Conservation (phyloP, 345 rosid genomes). For the Arabidopsis arenosa region DNA sequence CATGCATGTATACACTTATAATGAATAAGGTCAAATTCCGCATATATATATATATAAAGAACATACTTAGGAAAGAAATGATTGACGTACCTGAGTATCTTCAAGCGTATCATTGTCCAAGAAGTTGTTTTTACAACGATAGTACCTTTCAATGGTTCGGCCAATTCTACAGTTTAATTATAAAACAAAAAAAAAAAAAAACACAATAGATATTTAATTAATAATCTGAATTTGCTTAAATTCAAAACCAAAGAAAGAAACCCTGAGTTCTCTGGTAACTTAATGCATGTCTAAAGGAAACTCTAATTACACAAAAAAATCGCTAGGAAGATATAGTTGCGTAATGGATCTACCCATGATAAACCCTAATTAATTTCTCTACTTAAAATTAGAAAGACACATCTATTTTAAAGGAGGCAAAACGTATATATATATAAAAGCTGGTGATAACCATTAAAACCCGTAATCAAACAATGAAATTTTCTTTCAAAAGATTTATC, state of each 20-base stretch:
- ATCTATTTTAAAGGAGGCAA: too few relatives aligned
- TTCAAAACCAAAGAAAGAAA: constrained; percentile 12
- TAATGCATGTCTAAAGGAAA: constrained; percentile 41
- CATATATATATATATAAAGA: too few relatives aligned
- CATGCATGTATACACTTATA: constrained; percentile 53
- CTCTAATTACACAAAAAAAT: constrained; percentile 29
- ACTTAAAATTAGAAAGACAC: too few relatives aligned
- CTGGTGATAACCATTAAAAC: background rate
- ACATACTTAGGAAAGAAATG: background rate
- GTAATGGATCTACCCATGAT: too few relatives aligned
- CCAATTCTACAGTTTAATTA: constrained; percentile 48
- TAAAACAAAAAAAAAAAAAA: background rate
- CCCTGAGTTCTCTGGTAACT: constrained; percentile 50
- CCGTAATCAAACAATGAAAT: background rate
- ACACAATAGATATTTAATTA: constrained; percentile 2
- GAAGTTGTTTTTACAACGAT: constrained; percentile 57
- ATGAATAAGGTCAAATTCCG: too few relatives aligned
- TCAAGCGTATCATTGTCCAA: constrained; percentile 54
- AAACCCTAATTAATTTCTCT: too few relatives aligned
- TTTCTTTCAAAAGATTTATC: background rate
- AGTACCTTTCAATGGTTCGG: constrained; percentile 71
- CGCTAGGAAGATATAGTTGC: too few relatives aligned
- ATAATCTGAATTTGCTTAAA: background rate
- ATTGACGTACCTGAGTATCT: constrained; percentile 66
- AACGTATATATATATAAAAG: background rate